These are phyloP conservation scores for Neurospora sp. DNA, from an alignment of 495 filamentous ascomycete species.

Conservation along the genomic window DNA sequence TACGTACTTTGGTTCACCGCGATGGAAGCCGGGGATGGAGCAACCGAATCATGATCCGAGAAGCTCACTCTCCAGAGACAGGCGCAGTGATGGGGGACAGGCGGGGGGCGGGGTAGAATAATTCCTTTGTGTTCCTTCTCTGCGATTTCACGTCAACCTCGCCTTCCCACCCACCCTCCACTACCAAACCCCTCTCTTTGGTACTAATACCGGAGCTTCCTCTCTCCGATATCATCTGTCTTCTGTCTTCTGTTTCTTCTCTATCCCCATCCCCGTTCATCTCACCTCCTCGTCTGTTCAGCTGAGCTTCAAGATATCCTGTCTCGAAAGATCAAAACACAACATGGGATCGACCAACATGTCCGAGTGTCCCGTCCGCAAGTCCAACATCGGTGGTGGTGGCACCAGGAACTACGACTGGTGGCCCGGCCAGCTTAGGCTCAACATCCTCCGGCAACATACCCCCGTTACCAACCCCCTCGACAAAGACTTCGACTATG, in stretches of 20 bases:
- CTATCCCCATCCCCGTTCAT: neutral
- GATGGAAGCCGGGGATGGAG: neutral
- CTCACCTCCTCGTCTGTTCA: neutral
- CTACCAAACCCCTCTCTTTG: neutral
- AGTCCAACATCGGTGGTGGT: constrained; percentile 47
- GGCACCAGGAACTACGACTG: constrained; percentile 56
- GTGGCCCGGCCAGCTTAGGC: constrained; percentile 56
- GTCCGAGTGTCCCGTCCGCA: constrained; percentile 40
- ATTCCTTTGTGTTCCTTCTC: neutral
- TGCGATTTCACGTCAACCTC: neutral
- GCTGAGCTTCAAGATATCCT: neutral
- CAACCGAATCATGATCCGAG: neutral
- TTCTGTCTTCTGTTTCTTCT: neutral
- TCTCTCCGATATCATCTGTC: neutral
- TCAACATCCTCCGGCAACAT: constrained; percentile 65
- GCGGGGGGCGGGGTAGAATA: neutral
- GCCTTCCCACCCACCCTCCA: neutral
- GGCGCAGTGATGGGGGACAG: neutral
- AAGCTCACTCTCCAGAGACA: neutral
- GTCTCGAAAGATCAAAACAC: neutral
- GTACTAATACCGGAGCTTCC: neutral
- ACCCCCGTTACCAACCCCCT: constrained; percentile 49
- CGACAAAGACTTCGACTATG: constrained; percentile 55
- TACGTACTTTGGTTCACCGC: neutral
- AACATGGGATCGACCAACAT: constrained; percentile 3